Conservation (phyloP, 2,329 filamentous ascomycete genomes). For the Lasiodiplodia gonubiensis region DNA sequence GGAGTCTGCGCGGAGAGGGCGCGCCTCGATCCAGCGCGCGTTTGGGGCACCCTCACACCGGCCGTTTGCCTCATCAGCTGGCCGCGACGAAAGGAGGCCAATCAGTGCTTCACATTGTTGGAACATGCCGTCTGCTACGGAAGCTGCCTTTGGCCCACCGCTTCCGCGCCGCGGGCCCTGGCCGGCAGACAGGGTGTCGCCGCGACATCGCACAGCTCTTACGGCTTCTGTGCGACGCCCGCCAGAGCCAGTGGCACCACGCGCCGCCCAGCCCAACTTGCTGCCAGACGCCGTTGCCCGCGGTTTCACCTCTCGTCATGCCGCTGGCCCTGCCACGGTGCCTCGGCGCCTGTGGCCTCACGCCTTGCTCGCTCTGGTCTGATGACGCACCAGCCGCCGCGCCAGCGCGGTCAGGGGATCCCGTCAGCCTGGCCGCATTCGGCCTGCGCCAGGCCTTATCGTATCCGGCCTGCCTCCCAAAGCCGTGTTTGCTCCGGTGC, state of each 20-base stretch:
- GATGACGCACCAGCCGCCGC: slow-evolving; percentile 27
- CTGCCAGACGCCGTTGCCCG: slow-evolving; percentile 18
- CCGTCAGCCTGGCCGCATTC: slow-evolving; percentile 8
- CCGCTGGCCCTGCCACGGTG: slow-evolving; percentile 12
- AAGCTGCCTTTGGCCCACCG: slow-evolving; percentile 8
- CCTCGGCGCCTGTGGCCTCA: slow-evolving; percentile 16
- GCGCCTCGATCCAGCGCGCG: slow-evolving; percentile 23
- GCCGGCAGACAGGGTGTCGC: slow-evolving; percentile 1
- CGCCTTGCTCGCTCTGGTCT: slow-evolving; percentile 13
- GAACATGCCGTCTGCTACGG: slow-evolving; percentile 20
- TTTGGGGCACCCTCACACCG: slow-evolving; percentile 12
- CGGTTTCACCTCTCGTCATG: slow-evolving; percentile 25
- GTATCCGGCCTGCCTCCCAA: slow-evolving; percentile 27
- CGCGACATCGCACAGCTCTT: slow-evolving; percentile 21
- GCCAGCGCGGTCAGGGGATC: slow-evolving; percentile 25
- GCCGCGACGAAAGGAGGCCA: slow-evolving; percentile 18
- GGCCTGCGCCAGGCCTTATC: slow-evolving; percentile 18
- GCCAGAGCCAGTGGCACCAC: slow-evolving; percentile 2
- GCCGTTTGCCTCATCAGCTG: slow-evolving; percentile 22
- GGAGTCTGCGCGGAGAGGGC: slow-evolving; percentile 21
- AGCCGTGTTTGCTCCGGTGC: slow-evolving; percentile 28
- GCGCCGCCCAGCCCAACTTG: not conserved
- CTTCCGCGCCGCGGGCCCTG: slow-evolving; percentile 6
- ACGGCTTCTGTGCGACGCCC: slow-evolving; percentile 15
- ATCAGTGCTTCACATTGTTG: slow-evolving; percentile 13